A percentile compares a stretch with the other conserved stretches of the same genome.
Conservation (phyloP, 257 asterid genomes). For the Prunella vulgaris region DNA sequence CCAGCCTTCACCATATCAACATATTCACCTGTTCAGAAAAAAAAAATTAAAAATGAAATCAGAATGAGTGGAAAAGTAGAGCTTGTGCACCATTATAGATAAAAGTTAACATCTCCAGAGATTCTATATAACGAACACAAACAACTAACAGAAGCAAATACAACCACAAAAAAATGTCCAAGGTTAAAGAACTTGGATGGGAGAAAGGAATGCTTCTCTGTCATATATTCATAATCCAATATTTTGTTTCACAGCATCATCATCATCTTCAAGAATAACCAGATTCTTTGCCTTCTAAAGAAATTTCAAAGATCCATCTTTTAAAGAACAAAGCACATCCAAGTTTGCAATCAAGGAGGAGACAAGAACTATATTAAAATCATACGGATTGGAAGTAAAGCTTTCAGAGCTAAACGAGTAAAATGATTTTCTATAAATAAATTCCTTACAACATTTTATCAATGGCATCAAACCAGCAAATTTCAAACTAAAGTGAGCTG, state of each 20-base stretch:
- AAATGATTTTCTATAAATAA: background rate
- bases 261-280: background rate
- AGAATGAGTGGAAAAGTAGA: background rate
- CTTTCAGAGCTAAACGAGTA: no score
- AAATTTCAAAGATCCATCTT: background rate
- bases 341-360: background rate
- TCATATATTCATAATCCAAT: background rate
- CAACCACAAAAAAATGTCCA: no score
- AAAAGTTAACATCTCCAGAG: background rate
- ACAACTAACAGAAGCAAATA: background rate
- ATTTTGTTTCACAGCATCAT: background rate
- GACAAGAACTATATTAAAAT: background rate
- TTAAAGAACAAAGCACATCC: background rate
- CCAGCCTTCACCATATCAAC: conserved; percentile 82
- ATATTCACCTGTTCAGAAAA: conserved; percentile 44
- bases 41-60: background rate
- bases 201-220: background rate
- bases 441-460: background rate
- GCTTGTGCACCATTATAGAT: background rate
- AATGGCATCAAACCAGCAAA: background rate
- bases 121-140: background rate
- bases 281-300: background rate
- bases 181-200: background rate
- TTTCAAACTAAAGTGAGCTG: background rate
- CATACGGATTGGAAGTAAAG: background rate